These are phyloP conservation scores for Drechslera avenae DNA, from an alignment of 2,329 filamentous ascomycete genomes.

Conservation along the genomic window DNA sequence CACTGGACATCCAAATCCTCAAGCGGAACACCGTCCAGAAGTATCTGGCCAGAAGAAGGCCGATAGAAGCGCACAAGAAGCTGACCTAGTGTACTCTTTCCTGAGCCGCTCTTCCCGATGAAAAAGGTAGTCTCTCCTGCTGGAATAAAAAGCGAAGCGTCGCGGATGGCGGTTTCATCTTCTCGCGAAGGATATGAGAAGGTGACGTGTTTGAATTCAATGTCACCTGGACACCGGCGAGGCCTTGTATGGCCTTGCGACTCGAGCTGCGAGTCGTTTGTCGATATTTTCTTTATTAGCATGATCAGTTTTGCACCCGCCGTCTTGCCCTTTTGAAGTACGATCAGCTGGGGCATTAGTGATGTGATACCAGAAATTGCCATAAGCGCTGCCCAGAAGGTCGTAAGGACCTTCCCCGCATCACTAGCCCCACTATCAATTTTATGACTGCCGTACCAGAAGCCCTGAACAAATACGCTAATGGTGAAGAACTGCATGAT, in stretches of 20 bases:
- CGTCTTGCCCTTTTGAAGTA: slow-evolving; percentile 77
- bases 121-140: slow-evolving; percentile 77
- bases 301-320: slow-evolving; percentile 68
- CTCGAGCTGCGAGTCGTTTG: slow-evolving; percentile 22
- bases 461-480: slow-evolving; percentile 82
- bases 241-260: slow-evolving; percentile 29
- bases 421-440: slow-evolving; percentile 63
- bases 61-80: slow-evolving; percentile 79
- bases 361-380: slow-evolving; percentile 76
- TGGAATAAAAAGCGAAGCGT: slow-evolving; percentile 71
- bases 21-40: slow-evolving; percentile 69
- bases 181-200: slow-evolving; percentile 81
- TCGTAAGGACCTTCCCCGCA: slow-evolving; percentile 74
- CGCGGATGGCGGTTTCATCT: slow-evolving; percentile 62
- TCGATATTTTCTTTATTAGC: slow-evolving; percentile 48
- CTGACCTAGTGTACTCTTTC: slow-evolving; percentile 87
- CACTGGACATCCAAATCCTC: slow-evolving; percentile 68
- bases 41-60: slow-evolving; percentile 67
- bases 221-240: slow-evolving; percentile 63
- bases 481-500: slow-evolving; percentile 76
- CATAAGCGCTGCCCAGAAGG: slow-evolving; percentile 81
- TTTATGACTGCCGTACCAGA: slow-evolving; percentile 82
- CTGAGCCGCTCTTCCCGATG: slow-evolving; percentile 84
- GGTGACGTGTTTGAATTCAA: slow-evolving; percentile 74
- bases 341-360: slow-evolving; percentile 75